These are phyloP conservation scores for Austropuccinia psidii DNA, from an alignment of 1,284 basidiomycete genomes.

Conservation along the genomic window DNA sequence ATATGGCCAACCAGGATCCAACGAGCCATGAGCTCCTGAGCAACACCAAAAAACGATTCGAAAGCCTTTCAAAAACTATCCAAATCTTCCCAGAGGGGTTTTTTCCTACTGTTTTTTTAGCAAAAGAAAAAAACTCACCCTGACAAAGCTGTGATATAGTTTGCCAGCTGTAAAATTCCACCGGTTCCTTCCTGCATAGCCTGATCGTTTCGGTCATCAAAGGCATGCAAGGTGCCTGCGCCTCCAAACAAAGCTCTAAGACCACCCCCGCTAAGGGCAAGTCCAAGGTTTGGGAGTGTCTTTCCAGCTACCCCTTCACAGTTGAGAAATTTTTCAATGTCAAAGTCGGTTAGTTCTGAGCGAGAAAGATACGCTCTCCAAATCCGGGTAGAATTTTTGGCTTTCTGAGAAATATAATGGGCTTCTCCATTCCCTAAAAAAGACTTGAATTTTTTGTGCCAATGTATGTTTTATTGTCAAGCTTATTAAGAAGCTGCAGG, in stretches of 20 bases:
- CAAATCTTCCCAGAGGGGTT: neutral
- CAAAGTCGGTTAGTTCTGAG: neutral
- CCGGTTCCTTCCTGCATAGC: slow-evolving; percentile 8
- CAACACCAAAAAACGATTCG: neutral
- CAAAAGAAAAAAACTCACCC: slow-evolving; percentile 2
- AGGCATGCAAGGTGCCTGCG: slow-evolving; percentile 10
- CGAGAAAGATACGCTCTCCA: slow-evolving; percentile 11
- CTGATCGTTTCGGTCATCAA: slow-evolving; percentile 15
- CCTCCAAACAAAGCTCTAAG: slow-evolving; percentile 20
- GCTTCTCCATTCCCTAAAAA: slow-evolving; percentile 3
- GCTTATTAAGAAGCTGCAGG: neutral
- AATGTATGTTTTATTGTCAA: neutral
- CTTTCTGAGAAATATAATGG: slow-evolving; percentile 18
- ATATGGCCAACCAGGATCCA: slow-evolving; percentile 8
- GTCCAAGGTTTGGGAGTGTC: slow-evolving; percentile 15
- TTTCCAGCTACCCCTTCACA: neutral
- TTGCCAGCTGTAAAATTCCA: slow-evolving; percentile 13
- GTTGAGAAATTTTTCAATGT: neutral
- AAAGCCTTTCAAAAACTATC: neutral
- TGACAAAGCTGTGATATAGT: slow-evolving; percentile 27
- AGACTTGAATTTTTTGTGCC: neutral
- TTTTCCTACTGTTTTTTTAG: neutral
- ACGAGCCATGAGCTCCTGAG: slow-evolving; percentile 29
- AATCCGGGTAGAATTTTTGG: neutral
- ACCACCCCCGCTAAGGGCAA: slow-evolving; percentile 26